Percentiles rank a stretch among this genome's conserved stretches.
Conservation (phyloP, 2,329 filamentous ascomycete species). For the Ascochyta viciae-villosae region DNA sequence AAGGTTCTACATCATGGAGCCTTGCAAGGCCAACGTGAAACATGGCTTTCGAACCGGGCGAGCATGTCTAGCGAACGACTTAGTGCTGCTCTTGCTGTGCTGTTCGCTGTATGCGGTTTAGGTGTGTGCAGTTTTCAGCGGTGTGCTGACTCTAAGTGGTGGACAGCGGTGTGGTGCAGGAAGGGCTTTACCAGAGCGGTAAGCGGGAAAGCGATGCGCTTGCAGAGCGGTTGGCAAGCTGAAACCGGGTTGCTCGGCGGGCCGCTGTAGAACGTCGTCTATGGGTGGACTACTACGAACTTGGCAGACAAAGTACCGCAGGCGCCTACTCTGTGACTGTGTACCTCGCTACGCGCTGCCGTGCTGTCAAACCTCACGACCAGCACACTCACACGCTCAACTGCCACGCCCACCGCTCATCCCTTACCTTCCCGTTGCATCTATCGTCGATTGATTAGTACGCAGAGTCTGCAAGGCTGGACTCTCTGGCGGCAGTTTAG, state of each 20-base stretch:
- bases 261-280: constrained; percentile 17
- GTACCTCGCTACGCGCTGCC: constrained; percentile 3
- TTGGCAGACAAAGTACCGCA: constrained; percentile 13
- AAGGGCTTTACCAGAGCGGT: constrained; percentile 27
- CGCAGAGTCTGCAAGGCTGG: constrained; percentile 12
- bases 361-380: not conserved
- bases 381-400: not conserved
- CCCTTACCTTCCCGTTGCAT: constrained; percentile 10
- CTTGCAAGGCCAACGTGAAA: constrained; percentile 46
- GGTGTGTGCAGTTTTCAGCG: constrained; percentile 19
- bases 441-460: not conserved
- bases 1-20: constrained; percentile 36
- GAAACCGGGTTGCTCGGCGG: constrained; percentile 40
- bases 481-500: constrained; percentile 41
- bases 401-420: constrained; percentile 7
- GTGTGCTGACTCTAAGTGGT: constrained; percentile 36
- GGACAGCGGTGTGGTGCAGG: constrained; percentile 31
- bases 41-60: constrained; percentile 44
- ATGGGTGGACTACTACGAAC: constrained; percentile 8
- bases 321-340: constrained; percentile 16
- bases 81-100: constrained; percentile 31
- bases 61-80: constrained; percentile 38
- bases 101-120: constrained; percentile 13
- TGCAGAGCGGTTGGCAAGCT: constrained; percentile 46
- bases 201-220: constrained; percentile 42